A percentile compares a stretch with the other conserved stretches of the same genome.
These are phyloP conservation scores for Phoenix roebelenii DNA, from an alignment of 176 grass and related monocot genomes.

Conservation along the genomic window DNA sequence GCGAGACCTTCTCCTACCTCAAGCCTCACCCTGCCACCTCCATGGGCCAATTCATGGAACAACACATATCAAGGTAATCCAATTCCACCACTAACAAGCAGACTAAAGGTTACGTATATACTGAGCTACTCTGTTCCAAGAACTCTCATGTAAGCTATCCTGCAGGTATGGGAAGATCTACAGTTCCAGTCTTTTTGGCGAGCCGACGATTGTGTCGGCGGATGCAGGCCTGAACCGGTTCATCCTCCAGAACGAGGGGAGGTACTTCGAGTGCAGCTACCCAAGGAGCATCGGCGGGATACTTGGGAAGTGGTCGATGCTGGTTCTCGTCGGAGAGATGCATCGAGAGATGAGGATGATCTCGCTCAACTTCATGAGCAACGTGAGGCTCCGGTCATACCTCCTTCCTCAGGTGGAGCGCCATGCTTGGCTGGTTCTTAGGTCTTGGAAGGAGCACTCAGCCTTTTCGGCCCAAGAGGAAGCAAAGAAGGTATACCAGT, in stretches of 20 bases:
- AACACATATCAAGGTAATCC: constrained; percentile 54
- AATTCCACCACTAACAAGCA: too few species aligned
- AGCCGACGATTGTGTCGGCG: constrained; percentile 78
- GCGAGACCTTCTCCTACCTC: constrained; percentile 89
- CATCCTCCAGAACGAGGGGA: constrained; percentile 84
- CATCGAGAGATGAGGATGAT: constrained; percentile 78
- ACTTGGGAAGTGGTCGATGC: constrained; percentile 90
- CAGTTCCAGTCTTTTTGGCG: constrained; percentile 68
- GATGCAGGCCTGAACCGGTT: constrained; percentile 81
- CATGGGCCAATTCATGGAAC: constrained; percentile 69
- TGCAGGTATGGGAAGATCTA: constrained; percentile 92
- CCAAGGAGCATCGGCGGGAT: constrained; percentile 86
- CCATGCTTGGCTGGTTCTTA: constrained; percentile 55
- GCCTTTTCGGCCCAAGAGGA: constrained; percentile 79
- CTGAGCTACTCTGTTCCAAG: too few species aligned
- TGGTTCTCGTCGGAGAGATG: constrained; percentile 61
- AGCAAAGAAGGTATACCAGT: constrained; percentile 57
- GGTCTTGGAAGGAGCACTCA: constrained; percentile 29
- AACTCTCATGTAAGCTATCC: not conserved
- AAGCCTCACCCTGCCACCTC: constrained; percentile 60
- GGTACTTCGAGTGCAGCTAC: constrained; percentile 88
- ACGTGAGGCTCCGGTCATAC: constrained; percentile 51
- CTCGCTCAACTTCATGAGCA: constrained; percentile 87
- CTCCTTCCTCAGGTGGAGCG: constrained; percentile 82
- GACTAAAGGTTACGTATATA: too few species aligned